Evolutionary conservation across 257 asterid species (phyloP), one percentile per base, ranked within the genome.

Genomic region (Gentiana straminea): DNA sequence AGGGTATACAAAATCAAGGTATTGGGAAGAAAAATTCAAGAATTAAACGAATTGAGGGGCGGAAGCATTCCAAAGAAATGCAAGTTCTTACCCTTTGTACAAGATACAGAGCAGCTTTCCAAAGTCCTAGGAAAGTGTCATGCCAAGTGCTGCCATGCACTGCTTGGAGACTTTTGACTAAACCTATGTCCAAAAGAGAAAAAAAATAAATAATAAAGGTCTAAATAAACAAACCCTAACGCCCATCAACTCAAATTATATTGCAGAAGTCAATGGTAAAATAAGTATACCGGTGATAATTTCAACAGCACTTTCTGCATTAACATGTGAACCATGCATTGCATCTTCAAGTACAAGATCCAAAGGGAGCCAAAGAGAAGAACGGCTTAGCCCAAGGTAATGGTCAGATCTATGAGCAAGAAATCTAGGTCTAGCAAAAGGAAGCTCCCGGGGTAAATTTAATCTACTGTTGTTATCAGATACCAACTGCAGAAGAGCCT

Each of bases 101-200:
- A 55, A 87, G 84, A 71, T 90, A 91, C 57, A 91, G 79, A 74
- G 96, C 92, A 50, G 95, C 89, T 90, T 87, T 87, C 98, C 98
- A 91, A 67, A 91, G 94, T 64, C 90, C 98, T 58, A 91, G 81
- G 75, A 91, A 91, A 39, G 75, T 73, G 64, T 84, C 94, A 54
- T 81, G 93, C 97, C 98, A 91, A 64, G 93, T 75, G 58, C 90
- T 72, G n/a, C 81, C 83, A 59, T 81, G 79, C 66, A 79, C 77
- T 62, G 90, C 98, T 69, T 84, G 89, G 68, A 91, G 98, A 62
- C 93, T 78, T 72, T 83, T 91, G 33, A 88, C 89, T 51, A 91
- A 79, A 64, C 94, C 98, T 91, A 85, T 64, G 75, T 61, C 60
- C 55, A 43, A 61, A 74, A 51, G 60, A 44, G 43, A 58, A 60